A percentile compares a stretch with the other conserved stretches of the same genome.
These are phyloP conservation scores for Boletus rex-veris DNA, from an alignment of 768 basidiomycete species.

Conservation along the genomic window DNA sequence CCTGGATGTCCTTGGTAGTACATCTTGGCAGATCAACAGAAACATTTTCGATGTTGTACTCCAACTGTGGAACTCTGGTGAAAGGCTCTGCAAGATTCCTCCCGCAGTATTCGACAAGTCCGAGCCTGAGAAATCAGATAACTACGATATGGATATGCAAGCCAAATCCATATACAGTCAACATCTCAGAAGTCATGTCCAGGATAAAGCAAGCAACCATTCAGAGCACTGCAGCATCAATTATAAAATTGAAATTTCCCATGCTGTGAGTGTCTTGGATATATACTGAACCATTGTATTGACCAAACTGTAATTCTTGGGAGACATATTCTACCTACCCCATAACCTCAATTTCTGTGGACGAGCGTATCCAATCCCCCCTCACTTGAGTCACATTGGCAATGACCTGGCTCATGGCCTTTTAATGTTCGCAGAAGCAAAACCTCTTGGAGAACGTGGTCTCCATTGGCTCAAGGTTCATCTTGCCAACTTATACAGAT, in stretches of 20 bases:
- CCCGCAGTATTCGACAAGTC: conserved; percentile 61
- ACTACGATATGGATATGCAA: conserved; percentile 50
- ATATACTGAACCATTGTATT: not conserved
- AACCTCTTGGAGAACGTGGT: conserved; percentile 79
- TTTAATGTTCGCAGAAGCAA: conserved; percentile 75
- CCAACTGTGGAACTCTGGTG: conserved; percentile 83
- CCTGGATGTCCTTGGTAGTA: conserved; percentile 84
- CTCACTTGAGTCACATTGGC: conserved; percentile 92
- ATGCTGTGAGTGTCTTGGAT: conserved; percentile 56
- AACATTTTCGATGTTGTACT: conserved; percentile 72
- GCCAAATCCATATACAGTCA: conserved; percentile 53
- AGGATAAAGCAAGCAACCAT: conserved; percentile 75
- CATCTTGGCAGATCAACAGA: conserved; percentile 87
- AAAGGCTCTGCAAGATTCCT: conserved; percentile 80
- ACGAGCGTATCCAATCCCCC: conserved; percentile 93
- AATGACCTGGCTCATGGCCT: conserved; percentile 90
- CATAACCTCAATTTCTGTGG: conserved; percentile 98
- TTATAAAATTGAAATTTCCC: conserved; percentile 95
- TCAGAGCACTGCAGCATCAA: conserved; percentile 91
- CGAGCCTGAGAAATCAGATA: conserved; percentile 52
- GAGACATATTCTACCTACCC: conserved; percentile 86
- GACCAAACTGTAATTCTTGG: conserved; percentile 58
- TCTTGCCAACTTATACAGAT: conserved; percentile 88
- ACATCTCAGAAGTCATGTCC: conserved; percentile 51
- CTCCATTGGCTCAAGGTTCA: conserved; percentile 96